Base-by-base conservation (phyloP, 1,284 basidiomycete genomes). In the Stygiomarasmius scandens region DNA sequence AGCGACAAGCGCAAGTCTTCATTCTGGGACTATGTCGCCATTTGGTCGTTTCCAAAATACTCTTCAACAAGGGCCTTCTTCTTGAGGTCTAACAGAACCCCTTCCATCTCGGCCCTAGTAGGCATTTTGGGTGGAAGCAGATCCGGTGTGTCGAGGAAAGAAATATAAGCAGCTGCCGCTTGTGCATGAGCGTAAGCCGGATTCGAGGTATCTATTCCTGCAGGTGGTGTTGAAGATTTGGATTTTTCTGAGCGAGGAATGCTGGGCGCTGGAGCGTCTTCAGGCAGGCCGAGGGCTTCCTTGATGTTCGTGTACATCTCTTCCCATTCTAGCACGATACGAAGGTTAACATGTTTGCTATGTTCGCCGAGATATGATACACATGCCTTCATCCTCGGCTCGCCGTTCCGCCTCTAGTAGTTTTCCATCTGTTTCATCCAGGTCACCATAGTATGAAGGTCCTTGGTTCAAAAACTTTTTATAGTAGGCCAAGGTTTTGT, bases 381-480 rank as follows among this genome's bases (percentile, higher is more conserved):
- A 41, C 81, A 55, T 63, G 94, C 93, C 92, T 74, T 89, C 84
- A 60, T 89, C 81, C 68, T 95, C 92, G 38, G 82, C 81, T 58
- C 81, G 79, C 56, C 74, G 76, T 74, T 98, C 95, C 66, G 83
- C 91, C 61, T 82, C 78, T 9, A 95, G 69, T 29, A 98, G 70
- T 22, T 75, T 74, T 8, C 80, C 86, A 63, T 95, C 92, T 4
- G 79, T 74, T 69, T 98, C 96, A 67, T 98, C 96, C 14, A 90
- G 69, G 71, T 99, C 95, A 2, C 97, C 96, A 70, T 90, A 98
- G 70, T 99, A 98, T 0, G 84, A 81, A 2, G 93, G 91, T 0
- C 92, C 93, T 68, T 95, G 92, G 64, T 92, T 87, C 69, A 87
- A 84, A 71, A 96, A 98, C 71, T 92, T 93, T 72, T 92, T 92